Base-by-base conservation (phyloP, 805 yeast species). In the Tetrapisispora iriomotensis region DNA sequence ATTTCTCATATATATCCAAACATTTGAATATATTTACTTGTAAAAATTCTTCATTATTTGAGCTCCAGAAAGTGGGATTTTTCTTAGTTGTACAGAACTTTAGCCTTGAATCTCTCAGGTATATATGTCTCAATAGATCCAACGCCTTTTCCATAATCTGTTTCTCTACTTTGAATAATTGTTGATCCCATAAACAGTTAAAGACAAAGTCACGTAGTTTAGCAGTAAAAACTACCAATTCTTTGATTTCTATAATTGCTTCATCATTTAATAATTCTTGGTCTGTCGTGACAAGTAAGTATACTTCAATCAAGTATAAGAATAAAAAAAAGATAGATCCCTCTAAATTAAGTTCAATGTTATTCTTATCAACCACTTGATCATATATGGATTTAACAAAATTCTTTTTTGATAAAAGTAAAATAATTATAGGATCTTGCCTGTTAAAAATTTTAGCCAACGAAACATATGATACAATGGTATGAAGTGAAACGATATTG, bases 61-160 rank as follows among this genome's bases (percentile, higher is more conserved):
- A 40, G 19, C 39, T 52, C 62, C 50, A 63, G 35, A 42, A 54
- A 19, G 38, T 38, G 15, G 39, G 33, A 17, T 38, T 37, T 15
- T 42, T 35, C 12, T 34, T 41, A 21, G 39, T 38, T 10, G 58
- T 42, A 27, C 51, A 46, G 24, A 54, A 49, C 23, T 51, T 51
- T 10, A 49, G 34, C 27, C 58, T 47, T 8, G 62, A 55, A 38
- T 60, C 60, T 26, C 62, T 45, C 15, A 54, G 25, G 41, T 58
- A 58, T 12, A 60, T 26, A 29, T 49, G 54, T 22, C 44, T 51
- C 29, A 59, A 34, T 17, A 57, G 37, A 10, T 47, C 40, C 15
- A 54, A 39, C 3, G 46, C 43, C 4, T 27, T 43, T 8, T 47
- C 47, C 1, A 48, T 30, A 10, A 43, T 29, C 4, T 29, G 25